Conservation (phyloP, 768 basidiomycete species). For the Termitomyces sp. region DNA sequence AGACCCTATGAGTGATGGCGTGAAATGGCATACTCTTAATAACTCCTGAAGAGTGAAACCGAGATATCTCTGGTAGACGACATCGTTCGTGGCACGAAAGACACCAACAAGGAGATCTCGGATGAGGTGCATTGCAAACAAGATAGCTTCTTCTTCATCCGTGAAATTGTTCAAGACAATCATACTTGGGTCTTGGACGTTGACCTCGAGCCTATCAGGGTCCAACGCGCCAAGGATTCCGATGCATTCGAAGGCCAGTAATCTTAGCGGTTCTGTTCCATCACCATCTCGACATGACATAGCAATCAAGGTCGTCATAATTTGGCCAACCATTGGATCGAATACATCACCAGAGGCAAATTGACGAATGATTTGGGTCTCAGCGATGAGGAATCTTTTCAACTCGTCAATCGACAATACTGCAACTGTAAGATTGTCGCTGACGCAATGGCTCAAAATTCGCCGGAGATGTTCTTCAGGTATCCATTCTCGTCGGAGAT, state of each 20-base stretch:
- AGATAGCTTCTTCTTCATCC: slow-evolving; percentile 70
- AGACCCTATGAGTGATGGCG: slow-evolving; percentile 62
- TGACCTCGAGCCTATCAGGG: slow-evolving; percentile 85
- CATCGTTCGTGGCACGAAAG: slow-evolving; percentile 92
- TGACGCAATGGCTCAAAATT: slow-evolving; percentile 69
- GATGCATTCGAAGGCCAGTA: slow-evolving; percentile 84
- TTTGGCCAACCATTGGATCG: slow-evolving; percentile 66
- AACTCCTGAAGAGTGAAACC: slow-evolving; percentile 93
- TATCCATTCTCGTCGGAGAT: slow-evolving; percentile 46
- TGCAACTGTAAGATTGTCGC: slow-evolving; percentile 79
- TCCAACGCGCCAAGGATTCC: slow-evolving; percentile 92
- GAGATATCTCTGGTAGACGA: slow-evolving; percentile 84
- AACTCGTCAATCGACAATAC: slow-evolving; percentile 75
- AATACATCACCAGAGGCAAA: slow-evolving; percentile 86
- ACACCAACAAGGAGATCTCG: slow-evolving; percentile 82
- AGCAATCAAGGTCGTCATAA: slow-evolving; percentile 63
- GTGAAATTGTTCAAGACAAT: slow-evolving; percentile 79
- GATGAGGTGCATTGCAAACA: slow-evolving; percentile 86
- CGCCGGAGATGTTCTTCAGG: slow-evolving; percentile 54
- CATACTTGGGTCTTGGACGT: slow-evolving; percentile 54
- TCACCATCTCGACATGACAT: slow-evolving; percentile 81
- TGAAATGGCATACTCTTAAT: slow-evolving; percentile 83
- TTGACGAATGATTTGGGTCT: slow-evolving; percentile 49
- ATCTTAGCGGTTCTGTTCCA: slow-evolving; percentile 59
- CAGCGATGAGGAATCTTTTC: slow-evolving; percentile 53